Evolutionary conservation across 495 filamentous ascomycete species (phyloP).

Genomic region (Lasiosphaeria miniovina): DNA sequence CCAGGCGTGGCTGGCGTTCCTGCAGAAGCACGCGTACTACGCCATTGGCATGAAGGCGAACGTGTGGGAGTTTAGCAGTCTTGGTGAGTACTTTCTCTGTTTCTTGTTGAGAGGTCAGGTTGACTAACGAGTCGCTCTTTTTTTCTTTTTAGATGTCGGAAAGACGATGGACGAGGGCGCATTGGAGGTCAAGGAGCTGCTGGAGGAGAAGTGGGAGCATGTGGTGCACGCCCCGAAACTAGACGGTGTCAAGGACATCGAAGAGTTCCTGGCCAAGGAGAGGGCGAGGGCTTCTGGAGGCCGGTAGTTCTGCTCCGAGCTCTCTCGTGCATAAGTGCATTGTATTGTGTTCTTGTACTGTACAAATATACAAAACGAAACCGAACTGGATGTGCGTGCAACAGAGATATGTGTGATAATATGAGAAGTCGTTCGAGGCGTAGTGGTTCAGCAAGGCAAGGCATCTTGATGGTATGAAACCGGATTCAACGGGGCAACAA

Average conservation of each 20-base stretch:
- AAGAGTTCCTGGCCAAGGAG: slow-evolving; percentile 53
- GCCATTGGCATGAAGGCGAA: slow-evolving; percentile 99
- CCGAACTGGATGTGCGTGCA: background rate
- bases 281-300: slow-evolving; percentile 39
- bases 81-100: slow-evolving; percentile 49
- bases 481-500: no score
- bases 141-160: slow-evolving; percentile 52
- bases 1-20: slow-evolving; percentile 84
- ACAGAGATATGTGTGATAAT: background rate
- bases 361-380: slow-evolving; percentile 9
- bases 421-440: background rate
- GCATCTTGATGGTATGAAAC: no score
- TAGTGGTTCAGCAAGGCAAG: background rate
- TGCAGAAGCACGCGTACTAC: slow-evolving; percentile 86
- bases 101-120: background rate
- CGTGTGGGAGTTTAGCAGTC: slow-evolving; percentile 77
- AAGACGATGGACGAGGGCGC: slow-evolving; percentile 62
- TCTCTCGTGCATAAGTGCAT: slow-evolving; percentile 16
- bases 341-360: background rate
- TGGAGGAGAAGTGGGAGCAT: slow-evolving; percentile 61
- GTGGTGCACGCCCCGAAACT: slow-evolving; percentile 56
- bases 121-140: slow-evolving; percentile 5
- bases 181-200: slow-evolving; percentile 55
- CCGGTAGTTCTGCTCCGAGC: slow-evolving; percentile 20
- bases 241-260: slow-evolving; percentile 50